These are phyloP conservation scores for Cyberlindnera mississippiensis DNA, from an alignment of 805 yeast species.

Conservation along the genomic window DNA sequence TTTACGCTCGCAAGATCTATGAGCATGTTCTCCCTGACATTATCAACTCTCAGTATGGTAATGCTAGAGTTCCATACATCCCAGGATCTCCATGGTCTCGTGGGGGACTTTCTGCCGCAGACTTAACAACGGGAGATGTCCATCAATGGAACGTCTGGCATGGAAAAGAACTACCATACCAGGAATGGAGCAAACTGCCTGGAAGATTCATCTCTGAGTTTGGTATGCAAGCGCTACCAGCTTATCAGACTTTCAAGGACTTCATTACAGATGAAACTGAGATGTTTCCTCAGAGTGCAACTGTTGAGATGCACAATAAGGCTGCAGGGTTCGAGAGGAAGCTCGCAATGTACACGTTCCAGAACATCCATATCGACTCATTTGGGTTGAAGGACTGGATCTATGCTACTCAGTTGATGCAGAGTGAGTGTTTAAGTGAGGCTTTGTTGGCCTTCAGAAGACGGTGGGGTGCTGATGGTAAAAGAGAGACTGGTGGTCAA, in stretches of 20 bases:
- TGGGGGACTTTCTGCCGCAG: slow-evolving; percentile 31
- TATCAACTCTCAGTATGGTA: slow-evolving; percentile 46
- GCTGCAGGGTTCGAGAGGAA: slow-evolving; percentile 45
- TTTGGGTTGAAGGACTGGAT: slow-evolving; percentile 41
- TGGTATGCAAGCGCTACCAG: slow-evolving; percentile 49
- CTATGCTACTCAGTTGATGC: slow-evolving; percentile 51
- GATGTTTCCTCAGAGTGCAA: slow-evolving; percentile 40
- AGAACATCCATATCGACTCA: slow-evolving; percentile 36
- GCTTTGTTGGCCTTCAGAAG: slow-evolving; percentile 47
- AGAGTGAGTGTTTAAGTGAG: slow-evolving; percentile 44
- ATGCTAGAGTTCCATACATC: slow-evolving; percentile 35
- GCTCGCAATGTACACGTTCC: slow-evolving; percentile 42
- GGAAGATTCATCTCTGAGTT: slow-evolving; percentile 52
- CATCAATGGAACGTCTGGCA: slow-evolving; percentile 61
- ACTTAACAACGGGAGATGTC: slow-evolving; percentile 42
- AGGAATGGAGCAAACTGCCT: slow-evolving; percentile 41
- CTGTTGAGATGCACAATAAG: slow-evolving; percentile 45
- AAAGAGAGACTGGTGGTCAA: slow-evolving; percentile 41
- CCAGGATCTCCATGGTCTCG: slow-evolving; percentile 52
- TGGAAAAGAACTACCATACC: slow-evolving; percentile 46
- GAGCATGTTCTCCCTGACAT: slow-evolving; percentile 31
- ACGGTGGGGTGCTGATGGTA: slow-evolving; percentile 37
- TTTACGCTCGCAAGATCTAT: slow-evolving; percentile 17
- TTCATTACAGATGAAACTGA: slow-evolving; percentile 37
- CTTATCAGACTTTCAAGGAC: slow-evolving; percentile 32